Evolutionary conservation across 768 basidiomycete genomes (phyloP).

Genomic region (Scleroderma citrinum): DNA sequence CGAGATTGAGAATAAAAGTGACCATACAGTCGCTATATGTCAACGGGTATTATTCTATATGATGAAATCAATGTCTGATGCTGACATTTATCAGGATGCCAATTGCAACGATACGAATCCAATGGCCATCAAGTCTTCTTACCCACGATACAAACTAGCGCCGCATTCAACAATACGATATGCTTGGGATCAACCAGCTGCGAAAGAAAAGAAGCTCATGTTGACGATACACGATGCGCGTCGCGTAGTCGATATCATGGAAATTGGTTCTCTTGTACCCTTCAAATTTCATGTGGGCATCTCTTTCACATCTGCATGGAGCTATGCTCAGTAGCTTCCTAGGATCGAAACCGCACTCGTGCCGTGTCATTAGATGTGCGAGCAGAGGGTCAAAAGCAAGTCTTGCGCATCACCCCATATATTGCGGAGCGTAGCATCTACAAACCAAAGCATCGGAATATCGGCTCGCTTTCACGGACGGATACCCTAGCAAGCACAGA

Average conservation of each 20-base stretch:
- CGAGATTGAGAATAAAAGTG: slow-evolving; percentile 83
- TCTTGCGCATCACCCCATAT: slow-evolving; percentile 84
- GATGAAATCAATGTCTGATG: neutral
- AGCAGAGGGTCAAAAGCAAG: slow-evolving; percentile 80
- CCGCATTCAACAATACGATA: slow-evolving; percentile 58
- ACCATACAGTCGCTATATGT: slow-evolving; percentile 56
- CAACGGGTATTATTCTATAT: slow-evolving; percentile 54
- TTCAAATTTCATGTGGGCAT: slow-evolving; percentile 73
- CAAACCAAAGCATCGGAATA: slow-evolving; percentile 59
- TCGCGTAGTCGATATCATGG: slow-evolving; percentile 83
- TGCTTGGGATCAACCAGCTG: slow-evolving; percentile 93
- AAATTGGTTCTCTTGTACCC: slow-evolving; percentile 88
- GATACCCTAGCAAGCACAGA: slow-evolving; percentile 68
- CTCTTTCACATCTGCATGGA: neutral
- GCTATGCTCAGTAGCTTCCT: neutral
- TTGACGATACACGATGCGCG: slow-evolving; percentile 56
- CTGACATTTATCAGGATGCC: slow-evolving; percentile 34
- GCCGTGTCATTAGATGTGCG: slow-evolving; percentile 88
- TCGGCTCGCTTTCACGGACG: slow-evolving; percentile 44
- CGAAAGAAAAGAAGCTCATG: slow-evolving; percentile 70
- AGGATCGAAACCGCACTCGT: slow-evolving; percentile 53
- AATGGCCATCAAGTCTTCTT: slow-evolving; percentile 31
- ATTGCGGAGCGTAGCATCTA: slow-evolving; percentile 81
- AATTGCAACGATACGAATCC: slow-evolving; percentile 32
- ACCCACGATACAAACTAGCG: slow-evolving; percentile 48